These are phyloP conservation scores for Zostera marina DNA, from an alignment of 116 monocot genomes.

Conservation along the genomic window DNA sequence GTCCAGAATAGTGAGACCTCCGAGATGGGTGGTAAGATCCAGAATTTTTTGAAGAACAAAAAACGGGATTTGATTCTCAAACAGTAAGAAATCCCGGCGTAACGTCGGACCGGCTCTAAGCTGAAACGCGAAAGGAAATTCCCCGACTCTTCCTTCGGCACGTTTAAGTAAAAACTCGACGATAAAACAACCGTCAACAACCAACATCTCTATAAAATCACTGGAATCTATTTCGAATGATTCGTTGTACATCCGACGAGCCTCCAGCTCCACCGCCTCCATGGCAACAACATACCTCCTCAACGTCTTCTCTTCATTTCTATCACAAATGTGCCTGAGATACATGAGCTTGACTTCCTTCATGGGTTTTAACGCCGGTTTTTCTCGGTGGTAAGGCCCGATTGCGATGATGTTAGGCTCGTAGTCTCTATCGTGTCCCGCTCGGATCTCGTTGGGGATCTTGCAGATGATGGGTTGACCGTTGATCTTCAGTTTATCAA, in stretches of 20 bases:
- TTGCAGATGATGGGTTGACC: too few species aligned
- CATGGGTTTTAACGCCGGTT: not conserved
- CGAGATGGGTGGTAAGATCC: not conserved
- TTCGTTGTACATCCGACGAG: not conserved
- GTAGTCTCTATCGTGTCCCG: not conserved
- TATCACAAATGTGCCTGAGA: not conserved
- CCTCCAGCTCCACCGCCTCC: not conserved
- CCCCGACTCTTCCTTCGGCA: not conserved
- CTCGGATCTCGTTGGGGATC: too few species aligned
- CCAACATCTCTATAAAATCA: not conserved
- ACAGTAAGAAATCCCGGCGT: not conserved
- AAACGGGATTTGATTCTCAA: conserved; percentile 5
- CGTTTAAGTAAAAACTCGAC: not conserved
- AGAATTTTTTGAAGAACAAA: not conserved
- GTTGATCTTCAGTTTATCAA: too few species aligned
- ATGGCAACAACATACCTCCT: not conserved
- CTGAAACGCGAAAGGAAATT: not conserved
- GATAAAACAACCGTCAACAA: not conserved
- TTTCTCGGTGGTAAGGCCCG: not conserved
- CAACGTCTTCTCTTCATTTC: not conserved
- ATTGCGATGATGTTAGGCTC: not conserved
- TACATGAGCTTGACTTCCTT: not conserved
- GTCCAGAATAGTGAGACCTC: not conserved
- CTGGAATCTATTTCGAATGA: not conserved
- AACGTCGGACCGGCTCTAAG: not conserved